phyloP scores from a whole-genome alignment of 139 green algal species.

The Chlorella sp. region DNA sequence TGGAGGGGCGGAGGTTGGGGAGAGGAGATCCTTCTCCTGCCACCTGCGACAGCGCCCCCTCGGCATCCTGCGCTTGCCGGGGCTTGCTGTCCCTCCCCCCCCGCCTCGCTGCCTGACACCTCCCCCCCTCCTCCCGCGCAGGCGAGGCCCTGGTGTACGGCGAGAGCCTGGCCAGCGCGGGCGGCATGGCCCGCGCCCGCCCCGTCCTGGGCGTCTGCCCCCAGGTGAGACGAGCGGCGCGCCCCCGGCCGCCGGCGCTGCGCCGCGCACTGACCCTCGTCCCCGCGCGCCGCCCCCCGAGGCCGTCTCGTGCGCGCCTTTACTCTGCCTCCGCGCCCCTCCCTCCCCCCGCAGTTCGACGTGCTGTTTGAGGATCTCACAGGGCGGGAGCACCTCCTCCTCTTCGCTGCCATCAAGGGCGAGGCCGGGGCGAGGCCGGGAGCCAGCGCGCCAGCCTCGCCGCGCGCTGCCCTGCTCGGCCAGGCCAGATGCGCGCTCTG shows the following conservation, averaged over 20 bases:
- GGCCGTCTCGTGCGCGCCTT: neutral
- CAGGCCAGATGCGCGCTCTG: too few species aligned
- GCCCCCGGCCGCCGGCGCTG: too few species aligned
- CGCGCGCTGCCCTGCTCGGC: too few species aligned
- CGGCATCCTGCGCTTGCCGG: too few species aligned
- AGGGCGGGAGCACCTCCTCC: constrained; percentile 87
- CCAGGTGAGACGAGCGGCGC: constrained; percentile 56
- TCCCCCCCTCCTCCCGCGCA: constrained; percentile 9
- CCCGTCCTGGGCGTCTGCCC: constrained; percentile 89
- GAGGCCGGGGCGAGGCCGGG: neutral
- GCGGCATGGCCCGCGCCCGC: constrained; percentile 69
- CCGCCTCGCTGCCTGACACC: too few species aligned
- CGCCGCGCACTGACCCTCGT: too few species aligned
- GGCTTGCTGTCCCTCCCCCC: too few species aligned
- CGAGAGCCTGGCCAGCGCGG: constrained; percentile 55
- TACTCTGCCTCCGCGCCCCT: neutral
- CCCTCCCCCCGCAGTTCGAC: constrained; percentile 77
- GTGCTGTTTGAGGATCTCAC: constrained; percentile 92
- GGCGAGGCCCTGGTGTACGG: constrained; percentile 84
- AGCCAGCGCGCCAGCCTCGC: neutral
- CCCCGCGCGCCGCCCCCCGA: too few species aligned
- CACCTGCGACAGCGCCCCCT: too few species aligned
- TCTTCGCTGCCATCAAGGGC: constrained; percentile 92
- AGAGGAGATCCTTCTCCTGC: too few species aligned
- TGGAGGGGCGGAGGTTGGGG: too few species aligned